Evolutionary conservation across 805 yeast species (phyloP).

Genomic region (Kregervanrija pseudodelftensis): DNA sequence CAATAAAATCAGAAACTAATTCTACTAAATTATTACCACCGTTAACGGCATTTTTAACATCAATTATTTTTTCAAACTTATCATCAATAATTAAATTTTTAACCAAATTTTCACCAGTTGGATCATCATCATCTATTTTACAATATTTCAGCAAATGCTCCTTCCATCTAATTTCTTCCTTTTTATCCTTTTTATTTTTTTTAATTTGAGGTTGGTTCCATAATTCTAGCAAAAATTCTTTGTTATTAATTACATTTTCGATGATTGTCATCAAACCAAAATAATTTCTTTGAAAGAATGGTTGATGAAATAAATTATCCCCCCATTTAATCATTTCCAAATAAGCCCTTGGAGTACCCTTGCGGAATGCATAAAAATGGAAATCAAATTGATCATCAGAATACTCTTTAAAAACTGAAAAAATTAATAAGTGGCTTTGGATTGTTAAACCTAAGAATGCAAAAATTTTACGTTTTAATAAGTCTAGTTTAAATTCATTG

Average conservation of each 20-base stretch:
- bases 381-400: slow-evolving; percentile 86
- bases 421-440: slow-evolving; percentile 66
- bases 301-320: slow-evolving; percentile 60
- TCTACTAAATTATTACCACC: not conserved
- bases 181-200: slow-evolving; percentile 47
- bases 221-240: slow-evolving; percentile 13
- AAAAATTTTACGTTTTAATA: slow-evolving; percentile 27
- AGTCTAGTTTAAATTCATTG: slow-evolving; percentile 29
- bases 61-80: slow-evolving; percentile 16
- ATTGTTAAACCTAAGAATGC: slow-evolving; percentile 59
- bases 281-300: slow-evolving; percentile 65
- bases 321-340: slow-evolving; percentile 77
- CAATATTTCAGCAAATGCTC: slow-evolving; percentile 43
- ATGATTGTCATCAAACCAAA: slow-evolving; percentile 56
- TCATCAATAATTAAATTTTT: slow-evolving; percentile 24
- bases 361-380: slow-evolving; percentile 86
- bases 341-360: slow-evolving; percentile 85
- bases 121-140: slow-evolving; percentile 46
- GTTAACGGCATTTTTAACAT: slow-evolving; percentile 22
- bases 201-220: slow-evolving; percentile 14
- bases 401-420: slow-evolving; percentile 62
- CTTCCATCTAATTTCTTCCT: slow-evolving; percentile 47
- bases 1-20: not conserved
- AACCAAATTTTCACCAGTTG: slow-evolving; percentile 42
- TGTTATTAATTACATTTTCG: slow-evolving; percentile 32